Base-by-base conservation (phyloP, 768 basidiomycete genomes). In the Phlegmacium glaucopus region DNA sequence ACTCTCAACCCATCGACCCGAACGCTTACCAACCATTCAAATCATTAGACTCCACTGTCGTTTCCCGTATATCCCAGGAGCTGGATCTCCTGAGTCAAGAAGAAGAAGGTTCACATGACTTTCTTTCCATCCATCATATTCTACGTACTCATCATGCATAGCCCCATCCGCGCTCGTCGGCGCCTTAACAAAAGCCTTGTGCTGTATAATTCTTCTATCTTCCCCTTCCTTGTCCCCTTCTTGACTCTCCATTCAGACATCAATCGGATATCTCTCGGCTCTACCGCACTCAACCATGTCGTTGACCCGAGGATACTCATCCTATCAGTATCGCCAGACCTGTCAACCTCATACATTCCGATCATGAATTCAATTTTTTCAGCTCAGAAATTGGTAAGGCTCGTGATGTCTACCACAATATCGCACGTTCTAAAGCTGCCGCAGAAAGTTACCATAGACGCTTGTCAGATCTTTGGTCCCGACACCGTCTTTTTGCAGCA, bases 291-390 rank as follows among this genome's bases (percentile, higher is more conserved):
- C 67, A 16, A 52, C 64, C 25, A 48, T 68, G 7, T 55, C 67
- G 41, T 63, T 59, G 54, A 73, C 57, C 70, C 70, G 45, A 63
- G 66, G 41, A 70, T 72, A 37, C 65, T 67, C 61, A 88, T 98
- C 53, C 74, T 99, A 44, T 94, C 93, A 34, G 93, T 96, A 45
- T 95, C 94, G 9, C 90, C 91, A 12, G 90, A 95, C 67, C 76
- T 86, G 25, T 86, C 90, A 8, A 78, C 85, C 7, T 91, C 94
- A 9, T 99, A 99, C 67, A 95, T 98, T 41, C 91, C 95, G 18
- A 85, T 98, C 62, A 99, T 99, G 96, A 98, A 98, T 63, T 86
- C 94, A 45, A 98, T 98, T 41, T 99, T 99, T 69, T 94, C 94
- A 13, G 96, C 96, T 4, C 96, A 99, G 67, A 99, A 99, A 72